Percentiles rank a stretch among this genome's conserved stretches.
Conservation (phyloP, 305 asterid genomes). For the Nicotiana rustica region DNA sequence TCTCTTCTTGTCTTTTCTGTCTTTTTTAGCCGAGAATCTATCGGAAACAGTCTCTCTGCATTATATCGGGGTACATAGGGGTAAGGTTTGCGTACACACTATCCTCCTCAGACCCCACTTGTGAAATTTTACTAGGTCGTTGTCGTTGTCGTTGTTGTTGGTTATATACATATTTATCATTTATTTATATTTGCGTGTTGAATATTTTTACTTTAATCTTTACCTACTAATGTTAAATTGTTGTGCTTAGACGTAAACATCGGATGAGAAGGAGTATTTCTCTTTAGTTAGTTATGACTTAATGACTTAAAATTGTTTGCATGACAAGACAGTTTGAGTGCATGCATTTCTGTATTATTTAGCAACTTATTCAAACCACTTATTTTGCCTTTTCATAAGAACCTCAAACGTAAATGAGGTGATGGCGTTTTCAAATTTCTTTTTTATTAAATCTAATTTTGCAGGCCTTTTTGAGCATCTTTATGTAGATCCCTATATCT, state of each 20-base stretch:
- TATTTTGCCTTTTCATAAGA: slow-evolving; percentile 27
- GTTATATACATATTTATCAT: background rate
- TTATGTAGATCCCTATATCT: no score
- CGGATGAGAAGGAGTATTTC: no score
- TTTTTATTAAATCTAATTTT: no score
- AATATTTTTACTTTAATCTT: background rate
- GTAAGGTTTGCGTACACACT: no score
- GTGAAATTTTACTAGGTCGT: no score
- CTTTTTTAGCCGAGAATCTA: no score
- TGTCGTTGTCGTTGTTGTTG: no score
- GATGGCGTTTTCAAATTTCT: background rate
- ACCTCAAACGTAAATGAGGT: slow-evolving; percentile 26
- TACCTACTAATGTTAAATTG: background rate
- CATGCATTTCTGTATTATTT: background rate
- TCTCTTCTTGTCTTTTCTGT: no score
- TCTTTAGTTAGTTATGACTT: background rate
- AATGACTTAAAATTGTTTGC: background rate
- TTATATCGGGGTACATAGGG: no score
- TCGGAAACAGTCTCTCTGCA: no score
- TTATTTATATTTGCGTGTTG: background rate
- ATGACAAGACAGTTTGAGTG: background rate
- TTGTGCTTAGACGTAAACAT: background rate
- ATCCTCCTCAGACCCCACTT: no score
- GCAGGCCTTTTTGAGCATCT: background rate
- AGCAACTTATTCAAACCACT: slow-evolving; percentile 34